phyloP scores from a whole-genome alignment of 192 early-diverging fungal species.

The Linnemannia hyalina region DNA sequence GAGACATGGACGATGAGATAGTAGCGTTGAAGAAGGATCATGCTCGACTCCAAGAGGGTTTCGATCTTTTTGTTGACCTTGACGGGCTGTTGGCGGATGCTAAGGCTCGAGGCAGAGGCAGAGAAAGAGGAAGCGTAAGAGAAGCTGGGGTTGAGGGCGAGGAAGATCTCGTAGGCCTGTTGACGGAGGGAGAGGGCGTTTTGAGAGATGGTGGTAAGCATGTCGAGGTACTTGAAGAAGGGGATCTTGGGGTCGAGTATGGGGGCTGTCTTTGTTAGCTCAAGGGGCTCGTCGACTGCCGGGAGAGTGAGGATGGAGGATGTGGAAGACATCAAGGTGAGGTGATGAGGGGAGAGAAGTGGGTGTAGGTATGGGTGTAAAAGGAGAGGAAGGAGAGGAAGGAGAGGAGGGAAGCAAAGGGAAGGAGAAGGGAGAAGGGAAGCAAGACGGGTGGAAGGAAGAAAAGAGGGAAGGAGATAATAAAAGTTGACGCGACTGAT shows the following conservation, averaged over 20 bases:
- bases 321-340: background rate
- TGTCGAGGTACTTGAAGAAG: constrained; percentile 21
- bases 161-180: constrained; percentile 5
- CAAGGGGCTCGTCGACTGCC: background rate
- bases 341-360: background rate
- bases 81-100: background rate
- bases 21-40: constrained; percentile 19
- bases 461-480: background rate
- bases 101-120: no score
- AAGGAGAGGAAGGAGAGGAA: background rate
- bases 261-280: background rate
- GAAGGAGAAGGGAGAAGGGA: background rate
- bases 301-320: background rate
- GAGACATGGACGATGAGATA: constrained; percentile 10
- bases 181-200: background rate
- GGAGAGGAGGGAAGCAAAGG: background rate
- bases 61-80: constrained; percentile 6
- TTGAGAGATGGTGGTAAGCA: background rate
- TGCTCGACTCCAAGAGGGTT: constrained; percentile 11
- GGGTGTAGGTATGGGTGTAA: background rate
- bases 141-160: constrained; percentile 4
- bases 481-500: background rate
- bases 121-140: background rate
- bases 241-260: constrained; percentile 26
- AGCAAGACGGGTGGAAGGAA: background rate